These are phyloP conservation scores for Acer campestre DNA, from an alignment of 345 rosid genomes.

Conservation along the genomic window DNA sequence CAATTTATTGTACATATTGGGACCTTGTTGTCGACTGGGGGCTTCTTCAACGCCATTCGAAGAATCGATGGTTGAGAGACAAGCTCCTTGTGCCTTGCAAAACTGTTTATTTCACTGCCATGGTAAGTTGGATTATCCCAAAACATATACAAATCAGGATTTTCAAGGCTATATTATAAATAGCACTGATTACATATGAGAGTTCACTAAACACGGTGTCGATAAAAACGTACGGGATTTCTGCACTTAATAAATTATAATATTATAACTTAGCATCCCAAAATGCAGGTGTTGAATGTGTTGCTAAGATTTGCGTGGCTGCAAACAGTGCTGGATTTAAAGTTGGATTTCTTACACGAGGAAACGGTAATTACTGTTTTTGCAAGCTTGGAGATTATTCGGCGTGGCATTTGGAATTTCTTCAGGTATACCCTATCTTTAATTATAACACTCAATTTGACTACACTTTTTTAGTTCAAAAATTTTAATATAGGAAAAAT, in stretches of 20 bases:
- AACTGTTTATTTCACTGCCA: constrained; percentile 52
- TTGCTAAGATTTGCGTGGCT: constrained; percentile 68
- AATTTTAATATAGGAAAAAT: too few relatives aligned
- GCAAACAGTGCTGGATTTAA: constrained; percentile 53
- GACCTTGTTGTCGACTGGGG: constrained; percentile 76
- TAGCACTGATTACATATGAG: too few relatives aligned
- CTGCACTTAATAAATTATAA: too few relatives aligned
- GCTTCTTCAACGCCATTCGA: constrained; percentile 54
- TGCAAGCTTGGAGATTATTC: constrained; percentile 67
- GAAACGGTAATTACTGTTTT: constrained; percentile 47
- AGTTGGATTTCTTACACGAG: constrained; percentile 36
- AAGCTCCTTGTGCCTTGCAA: constrained; percentile 59
- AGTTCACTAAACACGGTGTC: too few relatives aligned
- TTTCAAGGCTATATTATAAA: too few relatives aligned
- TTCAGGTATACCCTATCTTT: constrained; percentile 39
- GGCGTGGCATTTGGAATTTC: constrained; percentile 81
- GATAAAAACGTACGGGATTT: too few relatives aligned
- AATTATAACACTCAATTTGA: not conserved
- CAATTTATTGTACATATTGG: constrained; percentile 61
- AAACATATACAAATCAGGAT: too few relatives aligned
- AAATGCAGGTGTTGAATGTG: constrained; percentile 48
- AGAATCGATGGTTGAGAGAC: constrained; percentile 58
- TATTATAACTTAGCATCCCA: not conserved
- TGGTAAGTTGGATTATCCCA: constrained; percentile 35
- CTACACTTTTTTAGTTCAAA: too few relatives aligned